Evolutionary conservation across 2,329 filamentous ascomycete genomes (phyloP).

Genomic region (Penicillium sp.): DNA sequence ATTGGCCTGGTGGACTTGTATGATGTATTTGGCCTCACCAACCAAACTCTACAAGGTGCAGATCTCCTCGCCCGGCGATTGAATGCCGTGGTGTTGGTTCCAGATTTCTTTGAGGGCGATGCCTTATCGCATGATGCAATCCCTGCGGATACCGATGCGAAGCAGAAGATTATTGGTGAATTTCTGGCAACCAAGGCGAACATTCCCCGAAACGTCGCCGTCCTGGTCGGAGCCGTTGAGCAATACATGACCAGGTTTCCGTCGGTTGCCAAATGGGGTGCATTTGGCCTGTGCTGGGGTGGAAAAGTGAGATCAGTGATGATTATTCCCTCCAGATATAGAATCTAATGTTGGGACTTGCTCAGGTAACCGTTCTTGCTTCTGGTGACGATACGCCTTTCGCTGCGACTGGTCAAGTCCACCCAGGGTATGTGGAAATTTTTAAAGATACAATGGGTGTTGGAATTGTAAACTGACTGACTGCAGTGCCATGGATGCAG

Average conservation of each 20-base stretch:
- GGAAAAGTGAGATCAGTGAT: constrained; percentile 58
- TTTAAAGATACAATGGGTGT: not conserved
- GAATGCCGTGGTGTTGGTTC: constrained; percentile 44
- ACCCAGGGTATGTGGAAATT: constrained; percentile 30
- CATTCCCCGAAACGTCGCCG: constrained; percentile 26
- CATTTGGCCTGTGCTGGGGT: constrained; percentile 70
- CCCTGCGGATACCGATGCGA: constrained; percentile 65
- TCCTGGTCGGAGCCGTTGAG: constrained; percentile 37
- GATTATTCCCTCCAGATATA: not conserved
- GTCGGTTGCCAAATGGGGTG: constrained; percentile 59
- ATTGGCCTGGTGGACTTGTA: constrained; percentile 62
- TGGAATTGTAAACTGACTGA: not conserved
- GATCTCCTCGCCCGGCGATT: constrained; percentile 50
- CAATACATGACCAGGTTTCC: constrained; percentile 55
- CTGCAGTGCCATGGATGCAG: constrained; percentile 47
- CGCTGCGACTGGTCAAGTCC: constrained; percentile 34
- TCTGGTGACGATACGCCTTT: constrained; percentile 58
- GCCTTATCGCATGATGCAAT: constrained; percentile 47
- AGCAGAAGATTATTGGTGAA: constrained; percentile 57
- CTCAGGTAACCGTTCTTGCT: constrained; percentile 41
- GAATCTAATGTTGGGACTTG: not conserved
- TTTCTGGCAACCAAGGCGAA: constrained; percentile 55
- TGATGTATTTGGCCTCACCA: constrained; percentile 67
- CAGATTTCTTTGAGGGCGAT: constrained; percentile 48
- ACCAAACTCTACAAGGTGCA: constrained; percentile 68